A percentile compares a stretch with the other conserved stretches of the same genome.
phyloP scores from a whole-genome alignment of 2,329 filamentous ascomycete genomes.

The Beauveria varroae region DNA sequence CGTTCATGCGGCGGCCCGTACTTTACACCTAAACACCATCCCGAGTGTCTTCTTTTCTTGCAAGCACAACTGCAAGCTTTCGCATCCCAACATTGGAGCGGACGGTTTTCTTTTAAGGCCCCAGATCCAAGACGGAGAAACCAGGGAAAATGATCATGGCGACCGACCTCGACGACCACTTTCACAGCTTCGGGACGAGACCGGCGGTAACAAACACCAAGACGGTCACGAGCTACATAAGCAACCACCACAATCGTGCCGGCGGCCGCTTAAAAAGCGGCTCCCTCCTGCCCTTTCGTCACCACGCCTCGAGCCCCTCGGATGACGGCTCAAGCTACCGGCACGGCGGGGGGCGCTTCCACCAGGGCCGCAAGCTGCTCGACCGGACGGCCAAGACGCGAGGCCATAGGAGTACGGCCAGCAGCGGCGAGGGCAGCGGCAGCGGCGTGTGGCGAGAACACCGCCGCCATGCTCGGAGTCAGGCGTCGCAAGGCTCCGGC shows the following conservation, averaged over 20 bases:
- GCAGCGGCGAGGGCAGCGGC: neutral
- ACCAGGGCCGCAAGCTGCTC: constrained; percentile 6
- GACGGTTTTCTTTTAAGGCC: no score
- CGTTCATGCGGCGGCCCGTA: neutral
- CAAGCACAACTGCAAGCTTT: neutral
- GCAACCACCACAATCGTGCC: neutral
- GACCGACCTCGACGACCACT: neutral
- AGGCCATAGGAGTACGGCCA: neutral
- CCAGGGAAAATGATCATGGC: neutral
- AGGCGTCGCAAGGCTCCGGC: constrained; percentile 5
- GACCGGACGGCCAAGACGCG: constrained; percentile 3
- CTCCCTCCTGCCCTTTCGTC: constrained; percentile 3
- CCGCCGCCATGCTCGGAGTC: neutral
- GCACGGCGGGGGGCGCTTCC: neutral
- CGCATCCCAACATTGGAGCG: neutral
- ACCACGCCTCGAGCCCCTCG: constrained; percentile 3
- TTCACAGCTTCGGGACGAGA: neutral
- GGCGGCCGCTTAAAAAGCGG: neutral
- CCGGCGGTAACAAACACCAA: neutral
- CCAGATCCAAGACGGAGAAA: neutral
- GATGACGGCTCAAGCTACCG: constrained; percentile 2
- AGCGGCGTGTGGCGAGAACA: neutral
- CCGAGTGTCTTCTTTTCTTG: neutral
- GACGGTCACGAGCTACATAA: constrained; percentile 4
- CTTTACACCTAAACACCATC: neutral